phyloP scores from a whole-genome alignment of 768 basidiomycete species.

The Tephrocybe sp. region DNA sequence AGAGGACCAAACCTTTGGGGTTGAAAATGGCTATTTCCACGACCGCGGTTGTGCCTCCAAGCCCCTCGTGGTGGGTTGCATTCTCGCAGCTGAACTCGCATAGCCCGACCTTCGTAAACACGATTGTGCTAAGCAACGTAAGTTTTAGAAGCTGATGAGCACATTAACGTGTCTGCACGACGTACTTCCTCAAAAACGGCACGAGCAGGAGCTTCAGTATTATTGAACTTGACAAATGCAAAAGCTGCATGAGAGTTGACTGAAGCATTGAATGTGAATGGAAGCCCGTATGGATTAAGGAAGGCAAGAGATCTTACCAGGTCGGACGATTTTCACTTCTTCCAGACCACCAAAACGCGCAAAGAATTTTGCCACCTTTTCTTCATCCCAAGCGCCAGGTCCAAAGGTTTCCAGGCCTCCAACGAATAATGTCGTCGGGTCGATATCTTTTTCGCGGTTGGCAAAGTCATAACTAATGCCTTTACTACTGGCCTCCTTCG shows the following conservation, averaged over 20 bases:
- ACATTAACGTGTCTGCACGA: not conserved
- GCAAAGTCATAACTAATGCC: constrained; percentile 14
- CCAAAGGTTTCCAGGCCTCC: constrained; percentile 71
- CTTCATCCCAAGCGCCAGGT: constrained; percentile 66
- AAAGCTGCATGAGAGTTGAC: constrained; percentile 68
- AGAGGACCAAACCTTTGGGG: constrained; percentile 25
- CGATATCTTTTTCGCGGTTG: constrained; percentile 40
- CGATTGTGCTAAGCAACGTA: constrained; percentile 64
- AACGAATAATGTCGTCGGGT: constrained; percentile 72
- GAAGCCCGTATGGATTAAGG: not conserved
- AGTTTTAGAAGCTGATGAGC: constrained; percentile 6
- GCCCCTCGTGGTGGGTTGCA: constrained; percentile 53
- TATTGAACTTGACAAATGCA: constrained; percentile 74
- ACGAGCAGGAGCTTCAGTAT: constrained; percentile 58
- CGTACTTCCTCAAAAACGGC: constrained; percentile 66
- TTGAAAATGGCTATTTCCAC: constrained; percentile 31
- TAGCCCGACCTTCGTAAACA: constrained; percentile 62
- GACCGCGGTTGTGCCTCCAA: constrained; percentile 45
- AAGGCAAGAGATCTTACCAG: constrained; percentile 41
- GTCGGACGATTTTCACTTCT: constrained; percentile 62
- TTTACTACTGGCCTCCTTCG: constrained; percentile 23
- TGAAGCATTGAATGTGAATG: constrained; percentile 19
- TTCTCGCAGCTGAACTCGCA: constrained; percentile 76
- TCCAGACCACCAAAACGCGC: constrained; percentile 62
- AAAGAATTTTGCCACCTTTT: constrained; percentile 56